phyloP scores from a whole-genome alignment of 768 basidiomycete species.

The Termitomyces titanicus region DNA sequence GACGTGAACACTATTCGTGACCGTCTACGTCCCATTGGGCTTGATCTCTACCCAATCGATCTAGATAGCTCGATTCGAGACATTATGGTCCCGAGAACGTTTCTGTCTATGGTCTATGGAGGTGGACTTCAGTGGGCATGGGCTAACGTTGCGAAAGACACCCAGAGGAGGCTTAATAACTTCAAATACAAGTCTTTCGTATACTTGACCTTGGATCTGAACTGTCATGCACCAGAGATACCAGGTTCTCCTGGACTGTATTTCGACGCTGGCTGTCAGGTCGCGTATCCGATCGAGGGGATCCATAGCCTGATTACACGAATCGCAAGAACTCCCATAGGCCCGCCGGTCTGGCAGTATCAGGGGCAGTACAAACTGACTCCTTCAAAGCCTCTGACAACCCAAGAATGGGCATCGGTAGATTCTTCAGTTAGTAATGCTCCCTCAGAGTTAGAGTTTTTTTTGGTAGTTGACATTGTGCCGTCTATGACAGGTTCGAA shows the following conservation, averaged over 20 bases:
- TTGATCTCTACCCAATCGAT: slow-evolving; percentile 5
- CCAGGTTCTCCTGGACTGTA: slow-evolving; percentile 4
- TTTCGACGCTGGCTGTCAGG: background rate
- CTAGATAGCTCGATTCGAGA: background rate
- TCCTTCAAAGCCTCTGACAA: slow-evolving; percentile 34
- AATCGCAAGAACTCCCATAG: slow-evolving; percentile 15
- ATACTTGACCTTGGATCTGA: background rate
- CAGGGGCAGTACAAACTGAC: slow-evolving; percentile 30
- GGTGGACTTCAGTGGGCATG: background rate
- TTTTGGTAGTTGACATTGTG: background rate
- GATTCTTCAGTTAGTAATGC: background rate
- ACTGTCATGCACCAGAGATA: slow-evolving; percentile 4
- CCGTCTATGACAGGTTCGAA: background rate
- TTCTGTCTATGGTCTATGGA: background rate
- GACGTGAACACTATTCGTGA: slow-evolving; percentile 1
- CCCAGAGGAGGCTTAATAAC: background rate
- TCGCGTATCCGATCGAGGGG: background rate
- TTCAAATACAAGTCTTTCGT: background rate
- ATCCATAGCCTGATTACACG: slow-evolving; percentile 22
- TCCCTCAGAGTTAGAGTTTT: background rate
- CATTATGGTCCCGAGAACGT: background rate
- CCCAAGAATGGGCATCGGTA: slow-evolving; percentile 19
- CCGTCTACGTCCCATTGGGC: slow-evolving; percentile 3
- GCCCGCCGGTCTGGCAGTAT: slow-evolving; percentile 29
- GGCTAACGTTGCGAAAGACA: background rate